Evolutionary conservation across 192 early-diverging fungal genomes (phyloP).

Genomic region (Linnemannia exigua): DNA sequence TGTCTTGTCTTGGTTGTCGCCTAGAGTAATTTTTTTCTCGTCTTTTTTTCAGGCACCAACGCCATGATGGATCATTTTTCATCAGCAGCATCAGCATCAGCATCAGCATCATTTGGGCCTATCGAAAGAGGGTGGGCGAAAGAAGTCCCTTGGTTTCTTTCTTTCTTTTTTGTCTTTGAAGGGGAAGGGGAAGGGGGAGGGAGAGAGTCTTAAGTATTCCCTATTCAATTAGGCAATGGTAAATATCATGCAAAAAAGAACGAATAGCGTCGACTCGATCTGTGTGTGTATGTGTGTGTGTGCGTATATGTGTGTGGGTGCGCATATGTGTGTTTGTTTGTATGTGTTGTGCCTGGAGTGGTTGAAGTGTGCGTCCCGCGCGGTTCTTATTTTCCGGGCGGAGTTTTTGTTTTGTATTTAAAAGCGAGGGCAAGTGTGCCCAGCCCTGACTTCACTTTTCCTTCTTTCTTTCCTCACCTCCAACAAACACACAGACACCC

Average conservation of each 20-base stretch:
- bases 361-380: background rate
- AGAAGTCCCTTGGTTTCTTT: background rate
- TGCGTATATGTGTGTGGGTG: background rate
- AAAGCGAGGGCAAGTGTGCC: background rate
- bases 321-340: background rate
- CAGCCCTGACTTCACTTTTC: background rate
- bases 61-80: no score
- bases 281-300: background rate
- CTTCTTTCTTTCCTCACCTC: background rate
- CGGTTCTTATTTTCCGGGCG: background rate
- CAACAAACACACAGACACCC: background rate
- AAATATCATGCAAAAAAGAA: conserved; percentile 3
- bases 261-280: no score
- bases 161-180: background rate
- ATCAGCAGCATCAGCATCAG: background rate
- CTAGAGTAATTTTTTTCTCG: background rate
- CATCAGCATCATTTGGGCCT: background rate
- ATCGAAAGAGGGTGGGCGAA: background rate
- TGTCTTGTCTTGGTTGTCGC: background rate
- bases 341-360: background rate
- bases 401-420: background rate
- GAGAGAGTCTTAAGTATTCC: background rate
- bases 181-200: no score
- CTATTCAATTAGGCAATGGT: background rate
- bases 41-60: background rate